Evolutionary conservation across 805 yeast genomes (phyloP), one percentile per base, ranked within the genome.

Genomic region (Candida patagonica): DNA sequence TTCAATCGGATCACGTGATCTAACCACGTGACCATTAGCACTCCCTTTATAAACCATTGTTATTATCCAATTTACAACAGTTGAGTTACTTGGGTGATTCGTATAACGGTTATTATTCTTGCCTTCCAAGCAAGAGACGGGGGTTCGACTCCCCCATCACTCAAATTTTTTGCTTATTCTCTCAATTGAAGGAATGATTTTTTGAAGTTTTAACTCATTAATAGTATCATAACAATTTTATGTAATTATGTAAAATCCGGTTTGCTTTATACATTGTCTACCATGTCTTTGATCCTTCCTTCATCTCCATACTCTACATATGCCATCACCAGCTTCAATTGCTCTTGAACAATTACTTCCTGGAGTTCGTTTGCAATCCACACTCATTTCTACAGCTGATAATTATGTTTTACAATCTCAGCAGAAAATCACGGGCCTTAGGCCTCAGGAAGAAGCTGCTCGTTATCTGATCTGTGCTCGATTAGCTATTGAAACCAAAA

Each of bases 51-150:
- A n/a, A n/a, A n/a, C n/a, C n/a, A n/a, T n/a, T n/a, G n/a, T n/a
- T n/a, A n/a, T n/a, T n/a, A n/a, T n/a, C n/a, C n/a, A n/a, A n/a
- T n/a, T n/a, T n/a, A n/a, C n/a, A n/a, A n/a, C n/a, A n/a, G n/a
- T n/a, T n/a, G n/a, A 26, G 24, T 7, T 23, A 40, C 13, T 13
- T 10, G 86, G 85, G 80, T 75, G 80, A 79, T 78, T 80, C 77
- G 89, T 80, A 85, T 80, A 80, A 84, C 77, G 88, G 89, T 76
- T 78, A 80, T 76, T 84, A 80, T 80, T 68, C 76, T 74, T 76
- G 86, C 87, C 87, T 80, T 81, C 88, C 88, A 80, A 81, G 88
- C 86, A 76, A 76, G 80, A 68, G 88, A 76, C 85, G 78, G 74
- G 88, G 87, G 89, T 80, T 80, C 89, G 87, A 80, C 78, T 80